A percentile compares a stretch with the other conserved stretches of the same genome.
Conservation (phyloP, 805 yeast species). For the Lipomyces sp. region DNA sequence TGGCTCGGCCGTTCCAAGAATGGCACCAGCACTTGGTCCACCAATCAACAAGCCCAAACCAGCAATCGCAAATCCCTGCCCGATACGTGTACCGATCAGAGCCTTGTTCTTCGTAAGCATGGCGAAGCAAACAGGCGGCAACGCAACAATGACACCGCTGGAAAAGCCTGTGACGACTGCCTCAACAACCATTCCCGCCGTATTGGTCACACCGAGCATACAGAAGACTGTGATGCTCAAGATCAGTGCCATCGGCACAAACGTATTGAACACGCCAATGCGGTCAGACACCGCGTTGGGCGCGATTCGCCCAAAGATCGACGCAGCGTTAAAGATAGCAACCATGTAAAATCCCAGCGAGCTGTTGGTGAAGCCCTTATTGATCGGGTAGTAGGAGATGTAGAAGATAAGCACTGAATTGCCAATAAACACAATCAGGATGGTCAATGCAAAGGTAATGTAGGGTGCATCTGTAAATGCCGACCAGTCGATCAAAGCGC, state of each 20-base stretch:
- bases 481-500: slow-evolving; percentile 26
- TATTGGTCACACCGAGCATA: slow-evolving; percentile 46
- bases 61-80: slow-evolving; percentile 60
- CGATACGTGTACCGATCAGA: slow-evolving; percentile 55
- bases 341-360: slow-evolving; percentile 42
- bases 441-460: slow-evolving; percentile 38
- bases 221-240: slow-evolving; percentile 43
- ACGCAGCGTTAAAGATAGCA: slow-evolving; percentile 46
- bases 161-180: slow-evolving; percentile 44
- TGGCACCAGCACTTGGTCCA: slow-evolving; percentile 44
- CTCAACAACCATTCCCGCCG: slow-evolving; percentile 43
- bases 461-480: slow-evolving; percentile 42
- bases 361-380: slow-evolving; percentile 28
- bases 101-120: slow-evolving; percentile 38
- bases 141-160: slow-evolving; percentile 45
- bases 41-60: slow-evolving; percentile 53
- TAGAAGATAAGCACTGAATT: slow-evolving; percentile 46
- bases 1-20: slow-evolving; percentile 33
- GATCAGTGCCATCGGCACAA: slow-evolving; percentile 43
- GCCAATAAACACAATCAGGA: slow-evolving; percentile 42
- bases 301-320: slow-evolving; percentile 56
- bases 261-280: slow-evolving; percentile 54
- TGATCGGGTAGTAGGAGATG: slow-evolving; percentile 41
- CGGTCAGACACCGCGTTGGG: slow-evolving; percentile 56
- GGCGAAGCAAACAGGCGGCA: slow-evolving; percentile 44